Conservation (phyloP, 192 early-diverging fungal species). For the Backusella macrospora region DNA sequence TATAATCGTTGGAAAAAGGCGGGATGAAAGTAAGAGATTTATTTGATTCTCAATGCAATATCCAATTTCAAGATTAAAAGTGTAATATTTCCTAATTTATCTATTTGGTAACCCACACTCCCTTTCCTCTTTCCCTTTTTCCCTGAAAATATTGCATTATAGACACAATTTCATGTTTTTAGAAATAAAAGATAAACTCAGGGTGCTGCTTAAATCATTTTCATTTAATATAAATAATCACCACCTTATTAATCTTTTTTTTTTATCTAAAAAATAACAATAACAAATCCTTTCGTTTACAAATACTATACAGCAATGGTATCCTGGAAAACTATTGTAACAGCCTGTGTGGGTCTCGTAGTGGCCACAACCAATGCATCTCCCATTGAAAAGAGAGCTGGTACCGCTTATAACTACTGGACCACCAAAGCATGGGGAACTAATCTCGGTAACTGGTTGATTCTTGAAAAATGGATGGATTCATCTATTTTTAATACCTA, state of each 20-base stretch:
- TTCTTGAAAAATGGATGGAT: conserved; percentile 63
- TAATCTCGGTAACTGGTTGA: conserved; percentile 61
- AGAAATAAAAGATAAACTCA: conserved; percentile 5
- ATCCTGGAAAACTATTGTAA: not conserved
- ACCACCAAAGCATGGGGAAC: conserved; percentile 50
- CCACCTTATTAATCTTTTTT: not conserved
- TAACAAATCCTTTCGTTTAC: not conserved
- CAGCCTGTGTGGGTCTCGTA: not conserved
- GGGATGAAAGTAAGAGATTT: not conserved
- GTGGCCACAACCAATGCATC: not conserved
- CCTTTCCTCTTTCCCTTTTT: not conserved
- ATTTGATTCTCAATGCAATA: not conserved
- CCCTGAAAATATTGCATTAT: conserved; percentile 9
- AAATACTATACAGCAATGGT: not conserved
- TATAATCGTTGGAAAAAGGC: not conserved
- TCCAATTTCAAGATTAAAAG: not conserved
- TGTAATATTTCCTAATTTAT: not conserved
- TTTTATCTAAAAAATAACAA: not conserved
- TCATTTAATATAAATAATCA: not conserved
- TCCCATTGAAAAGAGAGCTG: conserved; percentile 17
- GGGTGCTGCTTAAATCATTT: not conserved
- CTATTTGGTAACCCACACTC: not conserved
- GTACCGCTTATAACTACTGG: conserved; percentile 36
- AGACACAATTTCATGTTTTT: not conserved
- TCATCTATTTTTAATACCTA: conserved; percentile 48